These are phyloP conservation scores for Solanum pinnatisectum DNA, from an alignment of 257 asterid genomes.

Conservation along the genomic window DNA sequence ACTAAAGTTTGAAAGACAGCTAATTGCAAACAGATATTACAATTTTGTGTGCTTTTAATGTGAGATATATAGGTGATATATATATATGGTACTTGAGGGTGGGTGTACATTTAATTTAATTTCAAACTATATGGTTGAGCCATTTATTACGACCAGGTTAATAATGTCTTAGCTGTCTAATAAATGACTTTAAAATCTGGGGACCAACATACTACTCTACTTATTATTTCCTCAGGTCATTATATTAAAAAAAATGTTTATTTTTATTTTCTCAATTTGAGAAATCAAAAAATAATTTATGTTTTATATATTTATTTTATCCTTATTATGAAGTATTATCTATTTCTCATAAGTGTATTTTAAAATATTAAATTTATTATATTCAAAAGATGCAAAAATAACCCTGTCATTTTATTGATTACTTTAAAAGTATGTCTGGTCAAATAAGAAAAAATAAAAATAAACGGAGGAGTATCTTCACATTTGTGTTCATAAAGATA, in stretches of 20 bases:
- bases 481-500: background rate
- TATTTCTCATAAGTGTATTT: too few species aligned
- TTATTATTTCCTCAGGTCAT: background rate
- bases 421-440: too few species aligned
- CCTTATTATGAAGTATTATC: too few species aligned
- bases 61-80: background rate
- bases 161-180: constrained; percentile 1
- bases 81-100: background rate
- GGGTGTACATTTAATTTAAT: background rate
- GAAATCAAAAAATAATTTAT: too few species aligned
- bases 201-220: background rate
- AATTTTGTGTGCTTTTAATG: background rate
- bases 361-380: too few species aligned
- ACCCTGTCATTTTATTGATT: too few species aligned
- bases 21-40: background rate
- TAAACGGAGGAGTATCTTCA: background rate
- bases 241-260: too few species aligned
- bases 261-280: too few species aligned
- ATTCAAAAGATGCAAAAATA: accelerated
- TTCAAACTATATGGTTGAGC: background rate
- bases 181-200: background rate
- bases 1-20: background rate
- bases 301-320: too few species aligned
- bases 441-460: too few species aligned
- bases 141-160: background rate